phyloP scores from a whole-genome alignment of 176 grass and related monocot species.

The Aegilops tauschii region DNA sequence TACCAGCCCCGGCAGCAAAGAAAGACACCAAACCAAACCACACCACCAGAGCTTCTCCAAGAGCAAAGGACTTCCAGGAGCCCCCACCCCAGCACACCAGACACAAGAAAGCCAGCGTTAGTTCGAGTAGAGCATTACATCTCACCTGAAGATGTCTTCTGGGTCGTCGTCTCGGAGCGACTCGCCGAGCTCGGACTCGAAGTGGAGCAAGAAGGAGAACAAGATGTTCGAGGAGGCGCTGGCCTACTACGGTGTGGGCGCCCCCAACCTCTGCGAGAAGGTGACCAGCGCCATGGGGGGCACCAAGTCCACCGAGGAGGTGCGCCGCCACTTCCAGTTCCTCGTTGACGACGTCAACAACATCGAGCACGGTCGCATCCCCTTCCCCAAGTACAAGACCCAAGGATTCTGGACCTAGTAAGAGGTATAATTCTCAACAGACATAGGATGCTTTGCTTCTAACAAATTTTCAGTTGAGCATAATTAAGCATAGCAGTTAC shows the following conservation, averaged over 20 bases:
- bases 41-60: slow-evolving; percentile 31
- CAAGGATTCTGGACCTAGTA: slow-evolving; percentile 40
- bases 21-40: slow-evolving; percentile 25
- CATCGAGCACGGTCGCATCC: slow-evolving; percentile 51
- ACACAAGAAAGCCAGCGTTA: too few relatives aligned
- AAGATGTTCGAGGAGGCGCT: slow-evolving; percentile 81
- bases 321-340: slow-evolving; percentile 63
- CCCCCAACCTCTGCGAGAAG: slow-evolving; percentile 85
- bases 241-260: slow-evolving; percentile 65
- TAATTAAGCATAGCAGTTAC: background rate
- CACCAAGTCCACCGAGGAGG: slow-evolving; percentile 75
- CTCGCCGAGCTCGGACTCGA: slow-evolving; percentile 28
- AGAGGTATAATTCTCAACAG: slow-evolving; percentile 2
- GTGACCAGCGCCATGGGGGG: slow-evolving; percentile 69
- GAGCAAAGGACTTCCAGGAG: slow-evolving; percentile 19
- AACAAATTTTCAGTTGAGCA: background rate
- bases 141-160: slow-evolving; percentile 30
- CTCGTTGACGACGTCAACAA: slow-evolving; percentile 57
- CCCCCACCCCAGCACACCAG: too few relatives aligned
- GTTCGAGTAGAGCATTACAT: too few relatives aligned
- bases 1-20: slow-evolving; percentile 26
- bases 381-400: slow-evolving; percentile 60
- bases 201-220: slow-evolving; percentile 74
- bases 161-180: slow-evolving; percentile 36
- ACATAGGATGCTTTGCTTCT: background rate